Base-by-base conservation (phyloP, 1,139 yeast species). In the Candida sp. region DNA sequence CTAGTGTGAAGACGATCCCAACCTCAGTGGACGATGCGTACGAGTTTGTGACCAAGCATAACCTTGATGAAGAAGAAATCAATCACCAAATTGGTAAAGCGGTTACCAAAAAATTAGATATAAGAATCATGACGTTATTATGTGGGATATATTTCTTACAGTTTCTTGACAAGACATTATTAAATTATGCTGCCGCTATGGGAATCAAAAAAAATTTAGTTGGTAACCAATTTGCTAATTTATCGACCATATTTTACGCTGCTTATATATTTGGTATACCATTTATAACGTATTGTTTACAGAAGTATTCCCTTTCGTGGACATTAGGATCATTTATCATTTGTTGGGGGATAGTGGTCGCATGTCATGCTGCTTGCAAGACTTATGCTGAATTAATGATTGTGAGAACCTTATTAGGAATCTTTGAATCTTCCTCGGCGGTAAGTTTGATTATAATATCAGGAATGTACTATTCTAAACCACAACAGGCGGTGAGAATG, bases 131-230 rank as follows among this genome's bases (percentile, higher is more conserved):
- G 38, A 64, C 75, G 0, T 40, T 73, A 9, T 49, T 72, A 37
- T 67, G 73, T 43, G 57, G 64, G 9, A 62, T 70, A 42, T 75
- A 74, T 50, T 69, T 73, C 45, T 56, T 73, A 27, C 78, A 73
- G 49, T 73, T 68, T 50, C 54, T 75, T 39, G 80, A 75, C 49
- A 75, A 75, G 50, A 60, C 70, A 5, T 56, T 72, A 6, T 56
- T 74, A 35, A 71, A 72, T 49, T 75, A 73, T 54, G 73, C 81
- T 2, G 76, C 78, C 1, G 79, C 75, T 1, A 75, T 75, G 79
- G 81, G 81, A 1, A 69, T 77, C 41, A 70, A 70, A 51, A 53
- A 57, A 5, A 53, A 59, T 40, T 47, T 60, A 32, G 56, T 55
- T 9, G 66, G 72, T 4, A 61, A 67, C 45, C 66, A 73, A 45